Evolutionary conservation across 2,329 filamentous ascomycete species (phyloP).

Genomic region (Sporothrix inflata): DNA sequence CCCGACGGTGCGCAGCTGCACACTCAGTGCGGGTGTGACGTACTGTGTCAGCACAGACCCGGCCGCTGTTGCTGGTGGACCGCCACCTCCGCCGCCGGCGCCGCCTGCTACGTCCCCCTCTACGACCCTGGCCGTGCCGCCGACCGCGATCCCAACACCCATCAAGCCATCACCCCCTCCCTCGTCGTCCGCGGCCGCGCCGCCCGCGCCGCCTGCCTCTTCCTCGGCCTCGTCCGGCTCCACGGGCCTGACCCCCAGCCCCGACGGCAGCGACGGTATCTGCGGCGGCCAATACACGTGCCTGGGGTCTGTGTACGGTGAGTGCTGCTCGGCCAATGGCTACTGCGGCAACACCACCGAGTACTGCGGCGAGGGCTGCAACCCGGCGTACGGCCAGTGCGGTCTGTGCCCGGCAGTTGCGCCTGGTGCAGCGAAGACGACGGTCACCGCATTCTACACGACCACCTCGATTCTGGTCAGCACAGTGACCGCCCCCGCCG

Average conservation of each 20-base stretch:
- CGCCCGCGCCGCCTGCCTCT: slow-evolving; percentile 41
- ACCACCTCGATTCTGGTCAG: slow-evolving; percentile 1
- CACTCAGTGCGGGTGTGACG: slow-evolving; percentile 18
- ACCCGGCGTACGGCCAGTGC: slow-evolving; percentile 30
- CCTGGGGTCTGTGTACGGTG: slow-evolving; percentile 28
- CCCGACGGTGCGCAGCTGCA: slow-evolving; percentile 29
- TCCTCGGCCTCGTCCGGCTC: slow-evolving; percentile 59
- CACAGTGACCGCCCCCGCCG: slow-evolving; percentile 1
- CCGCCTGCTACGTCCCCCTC: neutral
- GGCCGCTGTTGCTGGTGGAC: neutral
- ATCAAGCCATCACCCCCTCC: neutral
- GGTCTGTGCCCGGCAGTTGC: slow-evolving; percentile 13
- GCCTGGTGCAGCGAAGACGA: neutral
- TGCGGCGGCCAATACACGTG: slow-evolving; percentile 33
- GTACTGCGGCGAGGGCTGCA: slow-evolving; percentile 34
- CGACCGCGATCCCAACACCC: neutral
- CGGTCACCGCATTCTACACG: slow-evolving; percentile 15
- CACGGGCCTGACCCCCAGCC: slow-evolving; percentile 16
- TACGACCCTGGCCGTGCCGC: neutral
- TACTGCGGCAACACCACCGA: slow-evolving; percentile 31
- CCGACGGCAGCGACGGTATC: slow-evolving; percentile 31
- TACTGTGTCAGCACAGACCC: slow-evolving; percentile 29
- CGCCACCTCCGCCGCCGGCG: neutral
- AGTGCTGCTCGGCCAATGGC: slow-evolving; percentile 33
- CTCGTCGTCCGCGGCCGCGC: neutral